Base-by-base conservation (phyloP, 768 basidiomycete species). In the Pluteus cervinus region DNA sequence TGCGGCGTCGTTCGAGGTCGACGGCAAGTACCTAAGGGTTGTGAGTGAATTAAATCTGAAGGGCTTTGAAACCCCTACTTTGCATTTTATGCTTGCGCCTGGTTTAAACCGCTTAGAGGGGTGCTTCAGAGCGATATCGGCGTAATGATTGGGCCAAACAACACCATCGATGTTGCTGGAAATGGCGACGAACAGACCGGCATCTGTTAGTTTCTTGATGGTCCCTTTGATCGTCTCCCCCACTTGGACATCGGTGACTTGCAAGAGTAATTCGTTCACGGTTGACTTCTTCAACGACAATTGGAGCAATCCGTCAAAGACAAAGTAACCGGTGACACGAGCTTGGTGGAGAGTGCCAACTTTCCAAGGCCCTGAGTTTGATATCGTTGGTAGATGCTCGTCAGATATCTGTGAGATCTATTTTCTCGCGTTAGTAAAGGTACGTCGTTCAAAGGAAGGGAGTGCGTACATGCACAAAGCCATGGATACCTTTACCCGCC, bases 371-470 rank as follows among this genome's bases (percentile, higher is more conserved):
- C 87, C 86, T 15, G 81, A 77, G n/a, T 70, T 59, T 5, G 85
- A 76, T 16, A 96, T 63, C n/a, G 80, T 71, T 11, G 84, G 74
- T n/a, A 91, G 66, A 53, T 90, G 90, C 31, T 92, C 87, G 53
- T 98, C 92, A 7, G 90, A 86, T 31, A 85, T 69, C 56, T 96
- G 90, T 8, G 94, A 96, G 50, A 99, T 96, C 91, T 98, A 48
- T 10, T 34, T 14, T 20, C 39, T 16, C 36, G 39, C 33, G 40
- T 47, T 8, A 42, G 40, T 39, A 31, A 30, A 33, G 23, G 32
- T 40, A 26, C 14, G 44, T 36, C 15, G 16, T 11, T n/a, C n/a
- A n/a, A n/a, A n/a, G n/a, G n/a, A n/a, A n/a, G n/a, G 36, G 9
- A 29, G 11, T 20, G 62, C 86, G 53, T 44, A 96, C 93, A 61